These are phyloP conservation scores for Aureobasidium mangrovei DNA, from an alignment of 2,329 filamentous ascomycete species.

Conservation along the genomic window DNA sequence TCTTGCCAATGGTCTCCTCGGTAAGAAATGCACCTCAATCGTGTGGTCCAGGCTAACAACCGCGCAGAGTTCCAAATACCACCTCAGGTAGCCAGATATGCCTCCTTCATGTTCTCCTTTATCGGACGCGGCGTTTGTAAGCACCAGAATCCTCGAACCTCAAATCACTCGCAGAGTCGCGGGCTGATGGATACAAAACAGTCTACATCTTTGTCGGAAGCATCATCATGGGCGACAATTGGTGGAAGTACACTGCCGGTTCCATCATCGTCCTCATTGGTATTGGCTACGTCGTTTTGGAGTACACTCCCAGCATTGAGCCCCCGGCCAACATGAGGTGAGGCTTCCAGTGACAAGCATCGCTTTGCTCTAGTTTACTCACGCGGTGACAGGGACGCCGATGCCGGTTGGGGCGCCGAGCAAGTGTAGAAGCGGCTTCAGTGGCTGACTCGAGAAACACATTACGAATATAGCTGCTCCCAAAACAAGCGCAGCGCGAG, in stretches of 20 bases:
- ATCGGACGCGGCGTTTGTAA: constrained; percentile 88
- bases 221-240: constrained; percentile 62
- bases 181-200: constrained; percentile 30
- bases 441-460: background rate
- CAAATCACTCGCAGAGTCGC: background rate
- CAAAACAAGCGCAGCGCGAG: background rate
- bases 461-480: background rate
- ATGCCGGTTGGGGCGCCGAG: constrained; percentile 45
- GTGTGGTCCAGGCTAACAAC: constrained; percentile 19
- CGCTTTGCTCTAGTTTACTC: background rate
- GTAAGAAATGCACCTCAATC: background rate
- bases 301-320: constrained; percentile 45
- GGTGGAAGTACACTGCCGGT: constrained; percentile 67
- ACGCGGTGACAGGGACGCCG: constrained; percentile 33
- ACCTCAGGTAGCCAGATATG: constrained; percentile 84
- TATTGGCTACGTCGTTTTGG: constrained; percentile 56
- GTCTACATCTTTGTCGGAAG: constrained; percentile 95
- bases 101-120: constrained; percentile 97
- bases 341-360: constrained; percentile 5
- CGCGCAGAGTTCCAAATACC: constrained; percentile 80
- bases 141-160: constrained; percentile 26
- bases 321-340: constrained; percentile 46
- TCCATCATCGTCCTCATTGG: constrained; percentile 70
- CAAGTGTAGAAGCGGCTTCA: constrained; percentile 34
- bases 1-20: constrained; percentile 38